These are phyloP conservation scores for Mortierella claussenii DNA, from an alignment of 192 early-diverging fungal genomes.

Conservation along the genomic window DNA sequence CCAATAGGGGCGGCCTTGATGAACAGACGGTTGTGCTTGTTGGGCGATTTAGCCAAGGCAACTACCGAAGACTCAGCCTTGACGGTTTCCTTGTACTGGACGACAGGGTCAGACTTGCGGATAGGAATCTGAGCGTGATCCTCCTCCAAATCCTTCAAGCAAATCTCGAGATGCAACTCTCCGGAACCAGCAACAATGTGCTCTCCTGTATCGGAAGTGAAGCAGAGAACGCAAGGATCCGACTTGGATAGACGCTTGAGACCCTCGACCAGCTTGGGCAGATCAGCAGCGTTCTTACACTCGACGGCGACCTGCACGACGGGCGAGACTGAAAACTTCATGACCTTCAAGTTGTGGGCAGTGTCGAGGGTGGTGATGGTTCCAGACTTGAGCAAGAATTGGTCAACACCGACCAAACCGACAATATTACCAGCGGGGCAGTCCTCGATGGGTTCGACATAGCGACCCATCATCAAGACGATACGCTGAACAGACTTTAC, in stretches of 20 bases:
- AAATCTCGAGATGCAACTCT: slow-evolving; percentile 99
- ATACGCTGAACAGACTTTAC: slow-evolving; percentile 98
- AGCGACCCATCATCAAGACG: slow-evolving; percentile 99
- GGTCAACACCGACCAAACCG: slow-evolving; percentile 98
- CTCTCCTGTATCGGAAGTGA: slow-evolving; percentile 92
- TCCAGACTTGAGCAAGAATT: slow-evolving; percentile 99
- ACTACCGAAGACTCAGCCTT: slow-evolving; percentile 79
- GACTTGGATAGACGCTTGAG: slow-evolving; percentile 99
- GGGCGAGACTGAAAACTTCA: slow-evolving; percentile 99
- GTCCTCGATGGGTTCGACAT: slow-evolving; percentile 97
- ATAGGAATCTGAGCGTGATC: slow-evolving; percentile 97
- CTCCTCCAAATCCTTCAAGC: slow-evolving; percentile 98
- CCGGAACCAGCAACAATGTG: slow-evolving; percentile 99
- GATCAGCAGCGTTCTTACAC: slow-evolving; percentile 97
- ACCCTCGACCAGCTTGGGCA: slow-evolving; percentile 99
- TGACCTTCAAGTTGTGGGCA: slow-evolving; percentile 98
- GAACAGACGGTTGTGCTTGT: slow-evolving; percentile 99
- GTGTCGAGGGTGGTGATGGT: slow-evolving; percentile 95
- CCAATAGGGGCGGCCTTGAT: slow-evolving; percentile 89
- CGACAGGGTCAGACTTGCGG: slow-evolving; percentile 92
- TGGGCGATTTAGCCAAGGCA: slow-evolving; percentile 96
- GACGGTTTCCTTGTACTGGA: slow-evolving; percentile 96
- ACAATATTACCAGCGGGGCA: slow-evolving; percentile 99
- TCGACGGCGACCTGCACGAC: slow-evolving; percentile 98
- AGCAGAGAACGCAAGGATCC: slow-evolving; percentile 95